These are phyloP conservation scores for Hirsutella rhossiliensis DNA, from an alignment of 2,329 filamentous ascomycete genomes.

Conservation along the genomic window DNA sequence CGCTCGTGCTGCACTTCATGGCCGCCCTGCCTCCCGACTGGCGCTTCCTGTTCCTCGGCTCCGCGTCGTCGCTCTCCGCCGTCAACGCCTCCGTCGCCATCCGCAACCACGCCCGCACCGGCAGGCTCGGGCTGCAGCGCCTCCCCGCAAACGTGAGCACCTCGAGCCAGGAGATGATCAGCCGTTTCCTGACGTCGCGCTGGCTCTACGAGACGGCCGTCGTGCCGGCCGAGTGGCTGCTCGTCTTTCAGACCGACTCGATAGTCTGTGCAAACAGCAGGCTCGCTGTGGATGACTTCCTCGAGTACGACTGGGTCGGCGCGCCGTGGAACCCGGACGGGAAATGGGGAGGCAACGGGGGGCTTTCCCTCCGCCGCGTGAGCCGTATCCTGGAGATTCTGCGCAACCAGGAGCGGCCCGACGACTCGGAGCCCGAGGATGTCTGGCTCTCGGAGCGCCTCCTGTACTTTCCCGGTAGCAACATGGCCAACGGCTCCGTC, in stretches of 20 bases:
- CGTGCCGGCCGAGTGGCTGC: constrained; percentile 38
- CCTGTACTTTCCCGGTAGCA: constrained; percentile 32
- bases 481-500: constrained; percentile 38
- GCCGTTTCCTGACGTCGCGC: constrained; percentile 36
- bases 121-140: constrained; percentile 37
- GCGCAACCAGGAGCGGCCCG: constrained; percentile 29
- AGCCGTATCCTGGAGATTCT: constrained; percentile 40
- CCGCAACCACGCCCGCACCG: constrained; percentile 25
- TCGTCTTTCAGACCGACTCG: constrained; percentile 43
- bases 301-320: constrained; percentile 41
- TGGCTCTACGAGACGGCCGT: constrained; percentile 40
- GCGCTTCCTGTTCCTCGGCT: constrained; percentile 45
- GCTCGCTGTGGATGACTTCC: constrained; percentile 33
- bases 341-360: constrained; percentile 37
- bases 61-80: constrained; percentile 27
- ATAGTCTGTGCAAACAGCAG: constrained; percentile 42
- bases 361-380: constrained; percentile 39
- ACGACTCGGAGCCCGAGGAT: constrained; percentile 38
- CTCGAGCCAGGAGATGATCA: constrained; percentile 37
- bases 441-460: constrained; percentile 43
- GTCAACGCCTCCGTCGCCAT: constrained; percentile 34
- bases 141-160: constrained; percentile 41
- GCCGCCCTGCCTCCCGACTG: constrained; percentile 43
- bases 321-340: constrained; percentile 33
- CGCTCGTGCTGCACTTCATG: constrained; percentile 43